These are phyloP conservation scores for Chaetoceros tenuissimus DNA, from an alignment of 108 stramenopile species.

Conservation along the genomic window DNA sequence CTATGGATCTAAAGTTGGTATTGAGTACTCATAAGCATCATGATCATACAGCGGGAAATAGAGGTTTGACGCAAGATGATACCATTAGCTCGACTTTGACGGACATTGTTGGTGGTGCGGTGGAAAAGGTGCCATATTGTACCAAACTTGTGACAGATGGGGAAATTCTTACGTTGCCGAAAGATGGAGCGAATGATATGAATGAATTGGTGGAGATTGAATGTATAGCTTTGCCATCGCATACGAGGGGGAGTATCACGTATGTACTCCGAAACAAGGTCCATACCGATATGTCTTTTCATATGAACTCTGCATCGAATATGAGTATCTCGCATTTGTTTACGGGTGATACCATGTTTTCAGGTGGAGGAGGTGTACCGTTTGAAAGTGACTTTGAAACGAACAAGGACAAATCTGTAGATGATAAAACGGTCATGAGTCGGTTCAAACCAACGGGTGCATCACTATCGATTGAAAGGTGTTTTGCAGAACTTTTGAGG, in stretches of 20 bases:
- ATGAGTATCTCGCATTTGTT: constrained; percentile 34
- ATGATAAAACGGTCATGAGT: constrained; percentile 37
- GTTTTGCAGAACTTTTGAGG: constrained; percentile 65
- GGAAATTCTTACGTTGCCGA: constrained; percentile 52
- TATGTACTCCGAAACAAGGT: constrained; percentile 44
- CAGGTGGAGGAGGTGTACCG: constrained; percentile 66
- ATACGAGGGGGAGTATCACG: constrained; percentile 74
- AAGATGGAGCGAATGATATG: constrained; percentile 52
- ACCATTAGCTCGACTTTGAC: constrained; percentile 6
- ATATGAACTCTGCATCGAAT: neutral
- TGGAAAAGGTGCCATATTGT: constrained; percentile 68
- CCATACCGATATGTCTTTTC: constrained; percentile 7
- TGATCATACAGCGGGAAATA: constrained; percentile 74
- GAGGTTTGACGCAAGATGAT: constrained; percentile 10
- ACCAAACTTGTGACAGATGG: constrained; percentile 50
- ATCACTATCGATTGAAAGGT: constrained; percentile 55
- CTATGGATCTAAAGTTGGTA: constrained; percentile 55
- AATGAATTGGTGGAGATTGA: constrained; percentile 55
- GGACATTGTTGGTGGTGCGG: constrained; percentile 56
- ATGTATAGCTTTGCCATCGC: constrained; percentile 57
- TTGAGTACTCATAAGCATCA: constrained; percentile 79
- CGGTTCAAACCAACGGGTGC: constrained; percentile 29
- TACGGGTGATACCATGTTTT: constrained; percentile 80
- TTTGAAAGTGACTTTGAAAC: constrained; percentile 69
- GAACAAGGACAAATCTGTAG: constrained; percentile 26